Evolutionary conservation across 2,329 filamentous ascomycete species (phyloP).

Genomic region (Aureobasidium namibiae): DNA sequence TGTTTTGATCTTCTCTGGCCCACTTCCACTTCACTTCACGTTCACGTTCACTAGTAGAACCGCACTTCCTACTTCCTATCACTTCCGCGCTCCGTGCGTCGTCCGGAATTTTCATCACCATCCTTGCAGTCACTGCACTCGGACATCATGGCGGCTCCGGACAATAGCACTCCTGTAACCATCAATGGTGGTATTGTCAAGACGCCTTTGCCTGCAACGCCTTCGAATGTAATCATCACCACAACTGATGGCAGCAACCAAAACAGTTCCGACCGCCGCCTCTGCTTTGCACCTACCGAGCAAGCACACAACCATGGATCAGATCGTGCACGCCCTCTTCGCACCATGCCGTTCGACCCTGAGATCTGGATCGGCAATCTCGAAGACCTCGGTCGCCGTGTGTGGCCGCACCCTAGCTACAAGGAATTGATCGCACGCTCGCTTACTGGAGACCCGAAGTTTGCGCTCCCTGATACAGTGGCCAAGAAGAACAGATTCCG

Average conservation of each 20-base stretch:
- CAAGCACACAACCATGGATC: neutral
- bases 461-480: neutral
- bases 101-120: neutral
- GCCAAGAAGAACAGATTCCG: neutral
- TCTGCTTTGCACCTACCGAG: neutral
- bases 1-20: neutral
- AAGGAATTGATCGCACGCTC: neutral
- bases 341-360: neutral
- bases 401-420: slow-evolving; percentile 3
- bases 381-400: neutral
- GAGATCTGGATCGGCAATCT: neutral
- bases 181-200: neutral
- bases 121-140: neutral
- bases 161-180: neutral
- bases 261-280: neutral
- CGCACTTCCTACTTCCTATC: neutral
- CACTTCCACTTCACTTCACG: neutral
- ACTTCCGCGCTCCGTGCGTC: neutral
- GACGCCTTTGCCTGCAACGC: neutral
- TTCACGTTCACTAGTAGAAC: neutral
- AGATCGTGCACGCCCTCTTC: neutral
- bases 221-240: no score
- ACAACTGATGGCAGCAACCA: neutral
- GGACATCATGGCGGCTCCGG: neutral
- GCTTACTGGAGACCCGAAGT: neutral